Evolutionary conservation across 768 basidiomycete genomes (phyloP).

Genomic region (Amanita pallidorosea): DNA sequence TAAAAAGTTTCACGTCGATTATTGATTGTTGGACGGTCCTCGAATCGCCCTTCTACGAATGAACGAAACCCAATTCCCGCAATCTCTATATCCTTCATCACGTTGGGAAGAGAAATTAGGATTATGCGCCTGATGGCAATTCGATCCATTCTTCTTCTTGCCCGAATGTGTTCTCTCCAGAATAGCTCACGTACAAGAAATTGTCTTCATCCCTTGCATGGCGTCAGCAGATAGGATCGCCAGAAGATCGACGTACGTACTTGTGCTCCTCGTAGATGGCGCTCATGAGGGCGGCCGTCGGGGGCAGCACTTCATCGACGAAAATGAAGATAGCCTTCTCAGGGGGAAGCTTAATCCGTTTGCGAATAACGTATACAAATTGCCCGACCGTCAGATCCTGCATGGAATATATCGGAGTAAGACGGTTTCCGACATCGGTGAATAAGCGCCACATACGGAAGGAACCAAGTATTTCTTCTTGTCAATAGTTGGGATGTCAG

Average conservation of each 20-base stretch:
- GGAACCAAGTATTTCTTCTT: conserved; percentile 99
- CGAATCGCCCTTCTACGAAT: conserved; percentile 1
- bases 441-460: conserved; percentile 45
- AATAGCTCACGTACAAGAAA: conserved; percentile 97
- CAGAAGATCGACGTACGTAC: conserved; percentile 35
- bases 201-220: conserved; percentile 90
- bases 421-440: neutral
- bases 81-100: neutral
- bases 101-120: neutral
- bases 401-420: neutral
- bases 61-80: conserved; percentile 6
- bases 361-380: conserved; percentile 99
- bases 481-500: conserved; percentile 98
- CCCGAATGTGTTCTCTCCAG: conserved; percentile 96
- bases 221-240: conserved; percentile 15
- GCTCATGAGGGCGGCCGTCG: conserved; percentile 97
- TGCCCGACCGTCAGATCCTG: conserved; percentile 96
- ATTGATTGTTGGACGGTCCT: neutral
- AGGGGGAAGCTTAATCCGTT: conserved; percentile 98
- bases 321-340: conserved; percentile 99
- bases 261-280: conserved; percentile 99
- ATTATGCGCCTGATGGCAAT: conserved; percentile 25
- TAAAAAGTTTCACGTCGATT: conserved; percentile 1
- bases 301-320: conserved; percentile 96
- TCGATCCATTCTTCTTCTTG: conserved; percentile 38